Base-by-base conservation (phyloP, 805 yeast species). In the Saccharomycopsis sp. region DNA sequence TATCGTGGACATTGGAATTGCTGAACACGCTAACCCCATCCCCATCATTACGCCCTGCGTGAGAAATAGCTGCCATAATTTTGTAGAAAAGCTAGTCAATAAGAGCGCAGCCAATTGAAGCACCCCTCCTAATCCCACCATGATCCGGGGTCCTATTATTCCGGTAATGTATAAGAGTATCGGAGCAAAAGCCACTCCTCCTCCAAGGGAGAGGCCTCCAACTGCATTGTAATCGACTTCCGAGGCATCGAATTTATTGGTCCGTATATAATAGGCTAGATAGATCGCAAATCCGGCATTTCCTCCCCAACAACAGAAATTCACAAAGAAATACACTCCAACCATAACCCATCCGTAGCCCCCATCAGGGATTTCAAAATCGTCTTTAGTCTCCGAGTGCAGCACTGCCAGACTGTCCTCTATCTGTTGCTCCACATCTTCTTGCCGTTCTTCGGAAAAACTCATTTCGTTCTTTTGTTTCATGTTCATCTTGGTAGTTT, bases 121-220 rank as follows among this genome's bases (percentile, higher is more conserved):
- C 4, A 70, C 57, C 24, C 74, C 71, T 0, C 87, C 88, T 2
- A 76, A 34, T 0, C 68, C 57, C 15, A 81, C 72, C 1, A 76
- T 73, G 7, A 67, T 50, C 56, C 73, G 75, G 2, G 74, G 64
- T 0, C 83, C 81, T 7, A 79, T 56, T 21, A 57, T 59, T 20
- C 85, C 83, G 41, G 74, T 76, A 14, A 73, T 57, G 63, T 66
- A 78, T 54, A 78, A 79, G 40, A 80, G 72, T 0, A 79, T 48
- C 0, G 87, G 86, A 0, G 81, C 74, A 57, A 77, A 72, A 0
- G 70, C 59, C n/a, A 81, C 63, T 0, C 85, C 84, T 0, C 76
- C 64, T 2, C 84, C 84, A 64, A 81, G 79, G 0, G 84, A 77
- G 14, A 82, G 66, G 2, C 87, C 87, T 14, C 87, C 87, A 57